Conservation (phyloP, 352 stramenopile genomes). For the Blastocystis sp. region DNA sequence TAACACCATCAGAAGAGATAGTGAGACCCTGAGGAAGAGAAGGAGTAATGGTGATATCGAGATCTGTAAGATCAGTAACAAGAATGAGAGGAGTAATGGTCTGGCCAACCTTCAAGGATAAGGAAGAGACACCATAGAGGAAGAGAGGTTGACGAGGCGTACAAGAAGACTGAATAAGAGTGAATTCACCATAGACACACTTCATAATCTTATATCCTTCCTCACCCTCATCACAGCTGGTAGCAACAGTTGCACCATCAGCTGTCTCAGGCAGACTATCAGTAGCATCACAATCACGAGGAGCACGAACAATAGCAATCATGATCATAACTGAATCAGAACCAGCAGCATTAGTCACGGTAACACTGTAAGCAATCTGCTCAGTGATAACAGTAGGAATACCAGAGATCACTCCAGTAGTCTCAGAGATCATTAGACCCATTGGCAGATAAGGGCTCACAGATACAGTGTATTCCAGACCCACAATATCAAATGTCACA, state of each 20-base stretch:
- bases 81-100: not conserved
- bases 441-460: not conserved
- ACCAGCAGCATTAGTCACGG: not conserved
- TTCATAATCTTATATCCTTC: not conserved
- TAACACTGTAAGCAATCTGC: not conserved
- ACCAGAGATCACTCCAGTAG: constrained; percentile 30
- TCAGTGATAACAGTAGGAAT: not conserved
- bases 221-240: not conserved
- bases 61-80: not conserved
- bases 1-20: not conserved
- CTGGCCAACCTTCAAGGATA: not conserved
- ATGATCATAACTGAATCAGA: not conserved
- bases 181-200: not conserved
- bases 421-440: not conserved
- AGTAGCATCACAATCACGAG: not conserved
- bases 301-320: not conserved
- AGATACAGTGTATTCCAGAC: not conserved
- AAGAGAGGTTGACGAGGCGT: not conserved
- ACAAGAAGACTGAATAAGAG: not conserved
- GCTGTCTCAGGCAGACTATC: not conserved
- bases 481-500: not conserved
- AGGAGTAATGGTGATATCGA: not conserved
- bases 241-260: not conserved
- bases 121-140: not conserved
- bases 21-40: not conserved